phyloP scores from a whole-genome alignment of 495 filamentous ascomycete genomes.

The Cenococcum geophilum region DNA sequence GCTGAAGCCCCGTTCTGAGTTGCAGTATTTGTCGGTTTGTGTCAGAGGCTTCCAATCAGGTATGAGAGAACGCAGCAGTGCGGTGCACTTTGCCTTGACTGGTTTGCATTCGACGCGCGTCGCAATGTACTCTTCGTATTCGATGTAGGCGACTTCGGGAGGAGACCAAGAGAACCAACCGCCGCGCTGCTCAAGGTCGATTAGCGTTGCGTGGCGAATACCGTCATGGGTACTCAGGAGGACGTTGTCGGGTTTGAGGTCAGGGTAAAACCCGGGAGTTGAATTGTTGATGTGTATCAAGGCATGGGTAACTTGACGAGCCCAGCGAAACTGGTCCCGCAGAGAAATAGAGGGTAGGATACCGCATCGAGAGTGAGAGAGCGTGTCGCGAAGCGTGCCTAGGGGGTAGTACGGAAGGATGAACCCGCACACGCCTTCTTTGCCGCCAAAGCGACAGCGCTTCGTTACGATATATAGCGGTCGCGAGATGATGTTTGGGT shows the following conservation, averaged over 20 bases:
- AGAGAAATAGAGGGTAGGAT: slow-evolving; percentile 8
- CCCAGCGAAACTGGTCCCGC: slow-evolving; percentile 31
- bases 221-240: neutral
- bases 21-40: neutral
- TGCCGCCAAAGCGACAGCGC: slow-evolving; percentile 35
- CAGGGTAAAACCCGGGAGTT: slow-evolving; percentile 35
- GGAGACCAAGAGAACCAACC: neutral
- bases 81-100: neutral
- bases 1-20: neutral
- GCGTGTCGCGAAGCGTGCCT: slow-evolving; percentile 31
- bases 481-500: slow-evolving; percentile 32
- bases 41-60: neutral
- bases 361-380: slow-evolving; percentile 12
- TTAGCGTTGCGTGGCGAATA: neutral
- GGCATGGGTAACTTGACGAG: slow-evolving; percentile 31
- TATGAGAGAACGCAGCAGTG: neutral
- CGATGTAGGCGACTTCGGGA: neutral
- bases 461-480: slow-evolving; percentile 36
- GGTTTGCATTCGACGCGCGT: neutral
- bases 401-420: slow-evolving; percentile 32
- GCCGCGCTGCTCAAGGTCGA: neutral
- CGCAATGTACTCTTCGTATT: neutral
- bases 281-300: slow-evolving; percentile 35
- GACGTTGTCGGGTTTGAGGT: slow-evolving; percentile 41
- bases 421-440: slow-evolving; percentile 37